Percentiles rank a stretch among this genome's conserved stretches.
Evolutionary conservation across 805 yeast species (phyloP).

Genomic region (Candida maesae): DNA sequence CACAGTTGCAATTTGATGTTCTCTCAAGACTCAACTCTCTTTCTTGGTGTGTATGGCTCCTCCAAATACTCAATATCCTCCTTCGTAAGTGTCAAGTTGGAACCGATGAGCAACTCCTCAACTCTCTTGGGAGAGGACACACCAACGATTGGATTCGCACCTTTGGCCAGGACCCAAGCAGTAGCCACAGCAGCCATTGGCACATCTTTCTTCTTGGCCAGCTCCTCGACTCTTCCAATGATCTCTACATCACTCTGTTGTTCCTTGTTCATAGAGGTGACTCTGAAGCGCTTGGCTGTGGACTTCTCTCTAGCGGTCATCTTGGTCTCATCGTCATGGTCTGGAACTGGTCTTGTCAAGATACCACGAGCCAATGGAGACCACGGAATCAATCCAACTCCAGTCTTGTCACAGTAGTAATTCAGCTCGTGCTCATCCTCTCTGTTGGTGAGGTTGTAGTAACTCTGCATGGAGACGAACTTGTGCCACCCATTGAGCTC

Average conservation of each 20-base stretch:
- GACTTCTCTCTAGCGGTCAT: conserved; percentile 10
- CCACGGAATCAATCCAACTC: conserved; percentile 59
- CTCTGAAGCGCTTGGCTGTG: not conserved
- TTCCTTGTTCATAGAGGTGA: no score
- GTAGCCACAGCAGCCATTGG: conserved; percentile 50
- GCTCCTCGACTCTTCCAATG: conserved; percentile 48
- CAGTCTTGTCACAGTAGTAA: conserved; percentile 47
- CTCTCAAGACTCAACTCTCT: conserved; percentile 6
- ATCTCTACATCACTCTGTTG: conserved; percentile 27
- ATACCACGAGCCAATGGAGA: conserved; percentile 54
- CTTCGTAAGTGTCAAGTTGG: conserved; percentile 33
- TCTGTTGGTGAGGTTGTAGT: conserved; percentile 49
- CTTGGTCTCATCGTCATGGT: conserved; percentile 6
- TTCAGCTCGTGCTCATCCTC: conserved; percentile 64
- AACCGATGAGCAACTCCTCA: conserved; percentile 46
- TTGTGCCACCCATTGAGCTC: conserved; percentile 53
- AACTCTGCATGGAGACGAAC: conserved; percentile 57
- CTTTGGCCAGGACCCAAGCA: conserved; percentile 52
- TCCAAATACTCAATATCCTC: conserved; percentile 21
- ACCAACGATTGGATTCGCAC: conserved; percentile 55
- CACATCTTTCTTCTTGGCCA: conserved; percentile 43
- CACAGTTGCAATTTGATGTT: no score
- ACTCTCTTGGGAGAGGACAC: conserved; percentile 43
- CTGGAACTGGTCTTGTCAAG: conserved; percentile 43
- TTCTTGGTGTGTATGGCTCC: conserved; percentile 21